Evolutionary conservation across 495 filamentous ascomycete genomes (phyloP), one percentile per base, ranked within the genome.

Genomic region (Aspergillus affinis): DNA sequence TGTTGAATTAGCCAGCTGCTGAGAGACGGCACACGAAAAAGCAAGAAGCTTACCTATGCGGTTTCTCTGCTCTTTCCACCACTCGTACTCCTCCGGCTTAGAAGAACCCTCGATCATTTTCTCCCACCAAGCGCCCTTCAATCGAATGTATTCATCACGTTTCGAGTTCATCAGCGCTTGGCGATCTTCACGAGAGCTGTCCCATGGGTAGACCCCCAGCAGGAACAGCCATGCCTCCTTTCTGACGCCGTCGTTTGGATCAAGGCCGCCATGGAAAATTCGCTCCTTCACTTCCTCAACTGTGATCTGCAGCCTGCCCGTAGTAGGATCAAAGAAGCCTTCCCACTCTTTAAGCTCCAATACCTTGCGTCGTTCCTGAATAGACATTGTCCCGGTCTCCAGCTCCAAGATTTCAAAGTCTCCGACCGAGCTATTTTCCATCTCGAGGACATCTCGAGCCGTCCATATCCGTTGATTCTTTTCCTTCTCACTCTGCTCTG

Each of bases 141-240:
- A 77, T 53, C 92, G 88, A 54, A 98, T 88, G 64, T 97, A 98
- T 65, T 94, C 91, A 62, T 98, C 95, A 6, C 95, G 81, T 45
- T 93, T 86, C 15, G 90, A 96, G 32, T 92, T 91, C 65, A 91
- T 81, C 36, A 90, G 79, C 0, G 88, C 91, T 63, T 86, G 87
- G 10, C 94, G 81, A 62, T 98, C 94, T 44, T 95, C 89, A 17
- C 72, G 78, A 0, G 84, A 88, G 72, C 90, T 95, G 61, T 93
- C 84, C 94, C 94, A 98, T 0, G 90, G 87, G 70, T 93, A 90
- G 1, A 98, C 90, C 13, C 89, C 94, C 0, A 98, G 82, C 18
- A 98, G 72, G 78, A 96, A 98, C 45, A 98, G 77, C 94, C 95
- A 98, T 6, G 92, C 96, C 69, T 97, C 92, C 74, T 97, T 97